Evolutionary conservation across 1,284 basidiomycete species (phyloP), one percentile per base, ranked within the genome.

Genomic region (Thelephora terrestris): DNA sequence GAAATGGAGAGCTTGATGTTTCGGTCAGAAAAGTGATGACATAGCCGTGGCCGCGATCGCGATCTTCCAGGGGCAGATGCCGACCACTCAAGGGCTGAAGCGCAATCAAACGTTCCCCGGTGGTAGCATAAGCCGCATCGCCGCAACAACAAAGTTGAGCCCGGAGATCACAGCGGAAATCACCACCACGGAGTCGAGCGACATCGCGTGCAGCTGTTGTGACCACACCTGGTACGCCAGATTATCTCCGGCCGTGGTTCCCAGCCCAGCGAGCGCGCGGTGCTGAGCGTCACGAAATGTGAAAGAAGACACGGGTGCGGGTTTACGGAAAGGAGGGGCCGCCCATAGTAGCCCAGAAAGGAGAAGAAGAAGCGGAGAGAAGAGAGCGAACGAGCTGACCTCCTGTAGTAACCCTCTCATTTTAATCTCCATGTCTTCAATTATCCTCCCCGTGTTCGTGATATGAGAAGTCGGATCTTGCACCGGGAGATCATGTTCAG

Each of bases 341-440:
- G 49, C n/a, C 36, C 48, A 24, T 32, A 23, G 10, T 34, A 25
- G 14, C 20, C 12, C 7, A 18, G 34, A 29, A 17, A 43, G 34
- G n/a, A 52, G 48, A 25, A 43, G 23, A 43, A 54, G 29, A 25
- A 14, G 12, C 40, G 29, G 43, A 27, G 40, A 14, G 35, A 17
- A 12, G 47, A 36, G 38, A 17, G 42, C 7, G 27, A 23, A 20
- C 9, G 45, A 49, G n/a, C 69, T 27, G 52, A 77, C 82, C 69
- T 96, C 91, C 61, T 95, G 90, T 43, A 99, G 74, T 51, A 93
- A 74, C 65, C 96, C 97, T 43, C 96, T 81, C 86, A 98, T 94
- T 72, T 97, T 97, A 63, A 92, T 90, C 69, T 99, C 96, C 87
- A 95, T 94, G 56, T 98, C 95, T 67, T 99, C 96, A 56, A 99